These are phyloP conservation scores for Cetraspora pellucida DNA, from an alignment of 192 early-diverging fungal species.

Conservation along the genomic window DNA sequence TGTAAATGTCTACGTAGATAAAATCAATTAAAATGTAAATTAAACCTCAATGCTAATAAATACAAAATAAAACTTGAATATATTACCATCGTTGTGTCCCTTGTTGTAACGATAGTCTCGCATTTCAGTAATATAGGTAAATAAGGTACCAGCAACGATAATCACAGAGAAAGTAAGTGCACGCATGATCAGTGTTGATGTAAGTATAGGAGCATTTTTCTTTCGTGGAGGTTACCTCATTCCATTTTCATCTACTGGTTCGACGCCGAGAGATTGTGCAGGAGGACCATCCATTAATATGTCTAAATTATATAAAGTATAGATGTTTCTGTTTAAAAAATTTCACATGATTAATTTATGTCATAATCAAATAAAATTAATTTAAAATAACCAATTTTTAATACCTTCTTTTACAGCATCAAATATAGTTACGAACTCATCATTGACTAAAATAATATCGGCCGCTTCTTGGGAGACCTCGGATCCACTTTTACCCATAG, in stretches of 20 bases:
- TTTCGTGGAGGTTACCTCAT: conserved; percentile 86
- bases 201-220: conserved; percentile 80
- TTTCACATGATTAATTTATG: too few species aligned
- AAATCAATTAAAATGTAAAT: background rate
- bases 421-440: conserved; percentile 91
- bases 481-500: conserved; percentile 42
- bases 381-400: too few species aligned
- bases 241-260: conserved; percentile 88
- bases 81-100: conserved; percentile 87
- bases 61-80: background rate
- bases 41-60: background rate
- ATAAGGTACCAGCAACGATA: conserved; percentile 86
- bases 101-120: conserved; percentile 63
- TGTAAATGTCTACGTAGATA: conserved; percentile 88
- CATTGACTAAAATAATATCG: conserved; percentile 96
- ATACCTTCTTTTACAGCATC: conserved; percentile 93
- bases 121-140: conserved; percentile 78
- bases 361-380: background rate
- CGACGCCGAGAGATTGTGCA: conserved; percentile 96
- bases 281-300: conserved; percentile 99
- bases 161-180: conserved; percentile 78
- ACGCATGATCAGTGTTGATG: conserved; percentile 65
- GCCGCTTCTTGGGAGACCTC: conserved; percentile 68
- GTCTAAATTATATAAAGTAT: conserved; percentile 84
- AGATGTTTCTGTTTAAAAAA: conserved; percentile 67